These are phyloP conservation scores for Hyphopichia buzzinii DNA, from an alignment of 1,139 yeast genomes.

Conservation along the genomic window DNA sequence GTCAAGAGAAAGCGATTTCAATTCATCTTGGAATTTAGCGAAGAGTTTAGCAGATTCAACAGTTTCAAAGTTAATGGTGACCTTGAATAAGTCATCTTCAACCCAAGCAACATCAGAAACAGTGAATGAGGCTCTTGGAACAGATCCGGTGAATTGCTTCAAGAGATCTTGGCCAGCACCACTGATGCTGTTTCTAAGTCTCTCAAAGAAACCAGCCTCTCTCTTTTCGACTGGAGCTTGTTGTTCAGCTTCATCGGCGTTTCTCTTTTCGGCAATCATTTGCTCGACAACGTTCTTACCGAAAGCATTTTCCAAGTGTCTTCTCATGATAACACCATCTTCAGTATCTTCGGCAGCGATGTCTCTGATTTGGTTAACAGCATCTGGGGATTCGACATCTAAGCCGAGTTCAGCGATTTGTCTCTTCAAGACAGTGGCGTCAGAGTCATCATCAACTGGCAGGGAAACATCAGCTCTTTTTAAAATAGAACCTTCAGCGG, in stretches of 20 bases:
- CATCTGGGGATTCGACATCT: not conserved
- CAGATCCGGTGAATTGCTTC: slow-evolving; percentile 7
- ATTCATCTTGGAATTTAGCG: slow-evolving; percentile 18
- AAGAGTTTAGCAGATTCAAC: slow-evolving; percentile 21
- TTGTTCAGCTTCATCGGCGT: slow-evolving; percentile 1
- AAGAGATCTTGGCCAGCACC: slow-evolving; percentile 5
- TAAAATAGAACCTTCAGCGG: slow-evolving; percentile 7
- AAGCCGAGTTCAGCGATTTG: not conserved
- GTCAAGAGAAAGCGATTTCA: slow-evolving; percentile 19
- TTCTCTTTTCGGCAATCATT: slow-evolving; percentile 5
- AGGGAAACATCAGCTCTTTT: slow-evolving; percentile 7
- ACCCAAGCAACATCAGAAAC: slow-evolving; percentile 25
- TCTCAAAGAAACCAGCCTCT: slow-evolving; percentile 3
- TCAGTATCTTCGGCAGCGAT: not conserved
- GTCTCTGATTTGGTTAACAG: not conserved
- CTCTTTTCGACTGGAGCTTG: slow-evolving; percentile 5
- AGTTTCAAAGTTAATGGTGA: slow-evolving; percentile 23
- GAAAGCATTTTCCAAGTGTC: slow-evolving; percentile 4
- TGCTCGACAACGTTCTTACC: slow-evolving; percentile 3
- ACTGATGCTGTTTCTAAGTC: slow-evolving; percentile 2
- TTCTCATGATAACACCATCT: not conserved
- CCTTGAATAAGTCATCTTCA: slow-evolving; percentile 25
- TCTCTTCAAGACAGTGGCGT: slow-evolving; percentile 3
- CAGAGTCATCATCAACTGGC: slow-evolving; percentile 3
- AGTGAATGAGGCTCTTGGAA: slow-evolving; percentile 28